Base-by-base conservation (phyloP, 768 basidiomycete species). In the Coprinopsis cinerea region DNA sequence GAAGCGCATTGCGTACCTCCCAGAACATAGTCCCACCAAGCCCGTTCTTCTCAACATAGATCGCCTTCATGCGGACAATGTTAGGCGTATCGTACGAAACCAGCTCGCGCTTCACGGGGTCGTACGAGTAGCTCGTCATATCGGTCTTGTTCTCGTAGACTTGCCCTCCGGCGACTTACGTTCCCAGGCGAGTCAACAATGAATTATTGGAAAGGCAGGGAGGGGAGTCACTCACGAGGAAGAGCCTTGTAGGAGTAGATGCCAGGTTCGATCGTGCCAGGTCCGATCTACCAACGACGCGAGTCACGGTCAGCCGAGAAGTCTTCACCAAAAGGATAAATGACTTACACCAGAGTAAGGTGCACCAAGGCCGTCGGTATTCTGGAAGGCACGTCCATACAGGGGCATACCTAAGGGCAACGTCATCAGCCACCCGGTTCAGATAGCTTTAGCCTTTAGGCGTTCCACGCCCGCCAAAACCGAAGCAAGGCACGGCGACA, bases 101-200 rank as follows among this genome's bases (percentile, higher is more conserved):
- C 22, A 90, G 73, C 59, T 88, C 85, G 49, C 67, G 65, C 57
- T 74, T 84, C n/a, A 67, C 54, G 2, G 79, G 60, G 61, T 91
- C 81, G 64, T 89, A 92, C 11, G 85, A 85, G 64, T 89, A 91
- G 55, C 82, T 82, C 10, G 85, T 74, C n/a, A 88, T 79, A 50
- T 85, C 79, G 3, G 72, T 76, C 2, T 72, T 66, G 61, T 92
- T 86, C 61, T 89, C 81, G 59, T 72, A 76, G 35, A 88, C 77
- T 47, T 74, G 63, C 4, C 83, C 77, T 14, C 78, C 79, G 17
- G 77, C 68, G 22, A 80, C 70, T 68, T 43, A 24, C 20, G 53
- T 30, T n/a, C 44, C n/a, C 18, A 24, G 37, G 32, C 11, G 11
- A 43, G 7, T 28, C 11, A 39, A 46, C 25, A 43, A 25, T 17